Percentiles rank a stretch among this genome's conserved stretches.
These are phyloP conservation scores for Magnolia officinalis DNA, from an alignment of 164 flowering plant genomes.

Conservation along the genomic window DNA sequence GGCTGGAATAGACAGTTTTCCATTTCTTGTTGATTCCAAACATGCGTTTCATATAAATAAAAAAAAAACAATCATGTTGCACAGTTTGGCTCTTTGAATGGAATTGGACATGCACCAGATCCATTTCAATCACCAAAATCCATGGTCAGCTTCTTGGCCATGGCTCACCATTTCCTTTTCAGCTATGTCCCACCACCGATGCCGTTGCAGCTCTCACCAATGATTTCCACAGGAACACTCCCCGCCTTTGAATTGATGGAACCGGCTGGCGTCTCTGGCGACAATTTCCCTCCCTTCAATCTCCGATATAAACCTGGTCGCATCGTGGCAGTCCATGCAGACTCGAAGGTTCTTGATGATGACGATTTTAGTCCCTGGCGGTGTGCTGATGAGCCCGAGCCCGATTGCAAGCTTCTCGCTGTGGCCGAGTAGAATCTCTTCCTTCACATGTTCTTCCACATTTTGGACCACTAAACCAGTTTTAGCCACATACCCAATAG, in stretches of 20 bases:
- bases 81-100: no score
- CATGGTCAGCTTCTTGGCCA: no score
- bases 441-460: slow-evolving; percentile 35
- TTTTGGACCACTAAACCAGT: slow-evolving; percentile 38
- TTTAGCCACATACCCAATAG: slow-evolving; percentile 30
- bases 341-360: slow-evolving; percentile 47
- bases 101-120: no score
- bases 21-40: no score
- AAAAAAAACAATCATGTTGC: no score
- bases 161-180: no score
- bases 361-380: slow-evolving; percentile 23
- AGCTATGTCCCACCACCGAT: background rate
- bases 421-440: slow-evolving; percentile 36
- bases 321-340: slow-evolving; percentile 41
- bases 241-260: slow-evolving; percentile 45
- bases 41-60: no score
- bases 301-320: slow-evolving; percentile 28
- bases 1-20: no score
- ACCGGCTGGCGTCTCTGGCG: slow-evolving; percentile 42
- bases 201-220: slow-evolving; percentile 25
- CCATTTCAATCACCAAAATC: no score
- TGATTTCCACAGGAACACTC: slow-evolving; percentile 39
- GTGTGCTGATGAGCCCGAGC: slow-evolving; percentile 37
- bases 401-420: slow-evolving; percentile 48
- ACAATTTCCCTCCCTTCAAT: slow-evolving; percentile 39